A percentile compares a stretch with the other conserved stretches of the same genome.
phyloP scores from a whole-genome alignment of 1,139 yeast species.

The Candida sojae region DNA sequence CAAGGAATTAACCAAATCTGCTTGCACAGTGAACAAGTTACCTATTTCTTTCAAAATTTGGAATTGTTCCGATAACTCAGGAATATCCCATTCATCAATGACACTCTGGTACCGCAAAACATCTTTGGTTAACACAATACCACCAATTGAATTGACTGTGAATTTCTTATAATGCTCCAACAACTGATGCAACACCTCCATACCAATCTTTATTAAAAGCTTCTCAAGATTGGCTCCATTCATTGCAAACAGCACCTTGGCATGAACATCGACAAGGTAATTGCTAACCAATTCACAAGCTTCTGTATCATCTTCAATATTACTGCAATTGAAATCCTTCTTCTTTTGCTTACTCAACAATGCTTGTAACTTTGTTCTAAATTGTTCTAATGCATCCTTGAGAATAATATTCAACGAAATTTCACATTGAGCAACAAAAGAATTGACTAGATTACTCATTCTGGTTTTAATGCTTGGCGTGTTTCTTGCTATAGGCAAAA shows the following conservation, averaged over 20 bases:
- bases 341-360: conserved; percentile 49
- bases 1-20: conserved; percentile 67
- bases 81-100: conserved; percentile 70
- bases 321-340: conserved; percentile 39
- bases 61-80: conserved; percentile 67
- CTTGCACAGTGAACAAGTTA: conserved; percentile 79
- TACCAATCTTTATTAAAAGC: conserved; percentile 61
- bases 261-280: conserved; percentile 49
- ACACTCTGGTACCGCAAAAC: conserved; percentile 75
- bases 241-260: conserved; percentile 35
- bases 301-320: conserved; percentile 64
- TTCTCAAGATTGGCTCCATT: conserved; percentile 55
- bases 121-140: conserved; percentile 81
- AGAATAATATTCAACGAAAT: conserved; percentile 67
- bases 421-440: conserved; percentile 69
- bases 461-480: conserved; percentile 62
- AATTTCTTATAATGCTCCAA: conserved; percentile 76
- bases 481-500: conserved; percentile 71
- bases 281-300: conserved; percentile 66
- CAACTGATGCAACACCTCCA: conserved; percentile 57
- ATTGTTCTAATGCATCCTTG: conserved; percentile 55
- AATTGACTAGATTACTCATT: conserved; percentile 66
- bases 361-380: conserved; percentile 47
- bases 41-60: conserved; percentile 79
- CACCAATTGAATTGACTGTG: conserved; percentile 80